Evolutionary conservation across 306 rosid species (phyloP), one percentile per base, ranked within the genome.

Genomic region (Trifolium subterraneum): DNA sequence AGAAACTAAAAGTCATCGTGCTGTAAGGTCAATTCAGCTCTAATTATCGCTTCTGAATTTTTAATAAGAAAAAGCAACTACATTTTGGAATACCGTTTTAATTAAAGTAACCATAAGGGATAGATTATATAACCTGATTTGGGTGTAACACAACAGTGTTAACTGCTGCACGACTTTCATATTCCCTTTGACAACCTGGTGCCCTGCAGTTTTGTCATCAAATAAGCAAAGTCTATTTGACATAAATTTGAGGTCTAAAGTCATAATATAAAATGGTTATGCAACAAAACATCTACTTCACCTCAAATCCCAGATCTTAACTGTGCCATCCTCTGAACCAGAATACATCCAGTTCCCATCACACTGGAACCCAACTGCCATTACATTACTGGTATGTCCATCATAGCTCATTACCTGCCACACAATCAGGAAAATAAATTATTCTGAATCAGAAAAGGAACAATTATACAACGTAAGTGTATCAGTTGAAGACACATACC

Each of bases 321-420:
- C 99, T 0, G 99, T 92, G 80, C 99, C 99, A 56, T 94, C 99
- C 88, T 94, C 99, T 3, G 99, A 94, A 76, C 99, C 99, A 39
- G 99, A 94, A 84, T 94, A 94, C 99, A 92, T 94, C 99, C 99
- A 94, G 82, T 94, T 94, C 67, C 99, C 99, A 86, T 94, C 99
- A 72, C 99, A 94, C 73, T 94, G 99, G 81, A 94, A 94, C 74
- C 99, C 99, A 80, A 94, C 96, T 1, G 99, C 94, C 99, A 92
- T 92, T 51, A 94, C 99, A 79, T 94, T 94, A 78, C 84, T 90
- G 45, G 95, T 94, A 84, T 94, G 98, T 11, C 96, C 90, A 79
- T 94, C 98, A 84, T 91, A 94, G 88, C 96, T 89, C 90, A 91
- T 91, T 65, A 89, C 96, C 97, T 94, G 82, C 62, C 66, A 72